phyloP scores from a whole-genome alignment of 257 asterid species.

The Solanum acaule region DNA sequence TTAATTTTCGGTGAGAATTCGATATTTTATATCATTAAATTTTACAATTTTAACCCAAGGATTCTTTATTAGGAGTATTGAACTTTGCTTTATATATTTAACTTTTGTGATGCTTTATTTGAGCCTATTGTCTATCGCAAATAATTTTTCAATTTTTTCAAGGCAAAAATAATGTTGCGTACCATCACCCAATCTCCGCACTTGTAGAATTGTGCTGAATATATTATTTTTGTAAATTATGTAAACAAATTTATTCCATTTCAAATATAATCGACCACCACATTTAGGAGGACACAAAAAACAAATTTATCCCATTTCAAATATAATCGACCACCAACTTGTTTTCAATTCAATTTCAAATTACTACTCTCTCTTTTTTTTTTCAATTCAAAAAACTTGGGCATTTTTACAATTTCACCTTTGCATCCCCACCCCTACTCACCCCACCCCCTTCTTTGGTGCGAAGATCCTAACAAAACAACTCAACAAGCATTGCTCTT shows the following conservation, averaged over 20 bases:
- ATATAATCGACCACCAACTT: no score
- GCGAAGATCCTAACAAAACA: not conserved
- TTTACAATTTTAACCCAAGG: not conserved
- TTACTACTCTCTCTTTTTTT: not conserved
- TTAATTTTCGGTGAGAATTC: not conserved
- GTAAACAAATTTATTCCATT: not conserved
- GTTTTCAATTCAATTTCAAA: not conserved
- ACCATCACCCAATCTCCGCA: fast-evolving
- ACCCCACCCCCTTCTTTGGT: not conserved
- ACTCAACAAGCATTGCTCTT: not conserved
- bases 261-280: not conserved
- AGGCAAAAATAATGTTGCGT: not conserved
- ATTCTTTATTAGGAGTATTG: not conserved
- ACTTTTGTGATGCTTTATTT: not conserved
- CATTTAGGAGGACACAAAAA: no score
- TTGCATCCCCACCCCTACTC: no score
- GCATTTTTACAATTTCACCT: not conserved
- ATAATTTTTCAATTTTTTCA: no score
- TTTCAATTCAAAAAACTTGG: not conserved
- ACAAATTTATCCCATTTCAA: no score
- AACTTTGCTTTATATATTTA: not conserved
- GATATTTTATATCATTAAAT: not conserved
- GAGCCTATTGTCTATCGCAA: fast-evolving
- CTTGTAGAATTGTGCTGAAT: not conserved
- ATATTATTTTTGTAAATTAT: not conserved